A percentile compares a stretch with the other conserved stretches of the same genome.
Evolutionary conservation across 2,329 filamentous ascomycete species (phyloP).

Genomic region (Helotiales sp.): DNA sequence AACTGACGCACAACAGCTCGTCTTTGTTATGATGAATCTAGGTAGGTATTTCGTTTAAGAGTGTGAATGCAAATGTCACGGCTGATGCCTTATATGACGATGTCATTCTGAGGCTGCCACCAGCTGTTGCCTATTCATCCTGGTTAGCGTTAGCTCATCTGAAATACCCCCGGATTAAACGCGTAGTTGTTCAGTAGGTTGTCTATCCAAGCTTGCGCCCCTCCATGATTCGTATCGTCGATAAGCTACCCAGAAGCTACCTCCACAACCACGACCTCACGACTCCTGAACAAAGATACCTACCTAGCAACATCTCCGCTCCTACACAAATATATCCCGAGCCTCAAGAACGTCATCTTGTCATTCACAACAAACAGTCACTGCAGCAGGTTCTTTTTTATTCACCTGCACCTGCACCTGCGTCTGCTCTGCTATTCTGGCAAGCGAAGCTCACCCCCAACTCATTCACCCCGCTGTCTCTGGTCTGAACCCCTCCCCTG

Average conservation of each 20-base stretch:
- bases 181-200: no score
- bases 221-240: not conserved
- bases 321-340: not conserved
- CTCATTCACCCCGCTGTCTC: not conserved
- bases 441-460: not conserved
- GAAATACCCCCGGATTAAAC: not conserved
- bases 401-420: slow-evolving; percentile 7
- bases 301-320: not conserved
- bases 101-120: not conserved
- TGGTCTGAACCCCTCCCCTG: not conserved
- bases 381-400: not conserved
- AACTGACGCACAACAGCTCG: no score
- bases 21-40: no score
- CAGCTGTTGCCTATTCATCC: not conserved
- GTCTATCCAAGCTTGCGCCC: not conserved
- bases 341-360: slow-evolving; percentile 1
- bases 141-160: no score
- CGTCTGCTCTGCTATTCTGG: not conserved
- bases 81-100: not conserved
- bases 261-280: no score
- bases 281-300: no score
- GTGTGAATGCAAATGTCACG: not conserved
- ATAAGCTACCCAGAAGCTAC: not conserved
- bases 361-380: not conserved
- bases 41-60: not conserved